A percentile compares a stretch with the other conserved stretches of the same genome.
These are phyloP conservation scores for Allium cepa DNA, from an alignment of 106 monocot species.

Conservation along the genomic window DNA sequence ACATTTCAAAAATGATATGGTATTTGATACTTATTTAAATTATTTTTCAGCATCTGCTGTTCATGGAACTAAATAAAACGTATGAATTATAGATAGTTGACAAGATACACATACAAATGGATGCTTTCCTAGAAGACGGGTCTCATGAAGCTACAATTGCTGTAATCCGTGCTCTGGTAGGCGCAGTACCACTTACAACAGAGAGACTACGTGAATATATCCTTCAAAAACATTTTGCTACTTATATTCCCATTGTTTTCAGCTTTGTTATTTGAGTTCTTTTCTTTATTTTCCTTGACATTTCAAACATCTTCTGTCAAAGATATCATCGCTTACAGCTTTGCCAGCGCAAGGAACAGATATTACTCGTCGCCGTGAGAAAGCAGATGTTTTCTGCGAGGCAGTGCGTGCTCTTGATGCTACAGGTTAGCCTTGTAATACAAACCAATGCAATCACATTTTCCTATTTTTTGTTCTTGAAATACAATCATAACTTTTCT, in stretches of 20 bases:
- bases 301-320: conserved; percentile 84
- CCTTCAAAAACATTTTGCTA: conserved; percentile 23
- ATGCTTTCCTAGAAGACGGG: conserved; percentile 98
- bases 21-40: conserved; percentile 17
- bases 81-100: conserved; percentile 63
- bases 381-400: conserved; percentile 89
- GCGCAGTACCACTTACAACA: conserved; percentile 90
- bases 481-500: not conserved
- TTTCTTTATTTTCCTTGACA: conserved; percentile 53
- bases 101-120: conserved; percentile 95
- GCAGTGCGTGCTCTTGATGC: conserved; percentile 95
- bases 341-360: conserved; percentile 45
- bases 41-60: not conserved
- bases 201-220: conserved; percentile 94
- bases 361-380: conserved; percentile 59
- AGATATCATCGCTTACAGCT: conserved; percentile 72
- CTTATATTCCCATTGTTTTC: not conserved
- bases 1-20: conserved; percentile 92
- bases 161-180: conserved; percentile 64
- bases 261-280: not conserved
- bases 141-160: conserved; percentile 89
- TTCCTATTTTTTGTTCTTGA: not conserved
- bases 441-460: not conserved
- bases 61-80: conserved; percentile 5
- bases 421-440: conserved; percentile 50